phyloP scores from a whole-genome alignment of 2,329 filamentous ascomycete genomes.

The Neonectria neomacrospora region DNA sequence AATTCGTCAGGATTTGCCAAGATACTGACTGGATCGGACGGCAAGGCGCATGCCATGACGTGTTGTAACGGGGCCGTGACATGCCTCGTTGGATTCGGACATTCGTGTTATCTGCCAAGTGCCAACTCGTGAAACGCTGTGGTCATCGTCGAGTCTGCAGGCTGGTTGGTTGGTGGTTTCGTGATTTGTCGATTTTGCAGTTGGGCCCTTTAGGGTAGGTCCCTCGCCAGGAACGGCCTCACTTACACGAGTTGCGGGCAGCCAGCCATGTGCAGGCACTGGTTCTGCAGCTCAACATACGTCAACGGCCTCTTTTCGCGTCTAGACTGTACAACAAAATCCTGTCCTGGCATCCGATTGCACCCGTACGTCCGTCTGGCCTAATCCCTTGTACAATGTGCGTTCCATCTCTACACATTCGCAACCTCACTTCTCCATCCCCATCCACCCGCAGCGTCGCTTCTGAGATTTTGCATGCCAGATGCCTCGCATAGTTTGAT shows the following conservation, averaged over 20 bases:
- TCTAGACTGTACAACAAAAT: not conserved
- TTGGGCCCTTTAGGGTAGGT: slow-evolving; percentile 5
- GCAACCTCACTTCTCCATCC: slow-evolving; percentile 44
- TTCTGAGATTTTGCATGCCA: slow-evolving; percentile 37
- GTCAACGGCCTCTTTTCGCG: not conserved
- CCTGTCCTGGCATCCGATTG: not conserved
- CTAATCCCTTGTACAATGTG: not conserved
- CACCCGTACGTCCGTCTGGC: not conserved
- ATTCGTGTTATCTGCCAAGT: not conserved
- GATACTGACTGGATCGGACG: slow-evolving; percentile 1
- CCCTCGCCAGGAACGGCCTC: not conserved
- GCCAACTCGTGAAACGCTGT: not conserved
- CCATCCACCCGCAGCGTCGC: slow-evolving; percentile 39
- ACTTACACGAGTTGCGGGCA: not conserved
- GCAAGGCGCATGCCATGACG: not conserved
- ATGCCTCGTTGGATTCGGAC: slow-evolving; percentile 1
- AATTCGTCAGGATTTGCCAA: slow-evolving; percentile 23
- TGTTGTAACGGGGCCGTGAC: slow-evolving; percentile 8
- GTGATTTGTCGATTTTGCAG: not conserved
- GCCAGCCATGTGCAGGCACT: not conserved
- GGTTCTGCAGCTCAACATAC: too few species aligned
- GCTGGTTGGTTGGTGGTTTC: not conserved
- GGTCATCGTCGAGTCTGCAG: not conserved
- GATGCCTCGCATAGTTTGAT: slow-evolving; percentile 43
- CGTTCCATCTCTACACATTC: slow-evolving; percentile 29